phyloP scores from a whole-genome alignment of 2,329 filamentous ascomycete genomes.

The Pleurostoma richardsiae region DNA sequence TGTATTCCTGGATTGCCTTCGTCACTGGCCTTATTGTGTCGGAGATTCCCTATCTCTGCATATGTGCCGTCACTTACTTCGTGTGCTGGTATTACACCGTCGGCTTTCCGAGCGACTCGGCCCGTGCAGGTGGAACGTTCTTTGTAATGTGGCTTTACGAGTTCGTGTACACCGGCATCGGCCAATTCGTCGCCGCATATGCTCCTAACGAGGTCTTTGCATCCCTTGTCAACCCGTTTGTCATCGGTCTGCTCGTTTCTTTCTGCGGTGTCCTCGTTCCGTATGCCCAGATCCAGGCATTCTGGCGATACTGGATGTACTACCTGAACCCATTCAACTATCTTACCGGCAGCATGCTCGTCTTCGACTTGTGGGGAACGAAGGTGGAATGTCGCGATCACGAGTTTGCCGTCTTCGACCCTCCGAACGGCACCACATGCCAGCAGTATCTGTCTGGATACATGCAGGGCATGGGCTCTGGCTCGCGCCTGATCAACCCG shows the following conservation, averaged over 20 bases:
- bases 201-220: slow-evolving; percentile 58
- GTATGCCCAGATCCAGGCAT: slow-evolving; percentile 53
- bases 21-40: slow-evolving; percentile 46
- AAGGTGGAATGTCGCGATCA: slow-evolving; percentile 37
- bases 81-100: slow-evolving; percentile 56
- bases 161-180: slow-evolving; percentile 55
- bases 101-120: slow-evolving; percentile 34
- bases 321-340: slow-evolving; percentile 59
- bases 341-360: slow-evolving; percentile 50
- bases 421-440: slow-evolving; percentile 49
- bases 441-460: slow-evolving; percentile 49
- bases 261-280: slow-evolving; percentile 76
- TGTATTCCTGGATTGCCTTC: slow-evolving; percentile 56
- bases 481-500: slow-evolving; percentile 53
- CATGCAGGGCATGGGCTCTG: slow-evolving; percentile 36
- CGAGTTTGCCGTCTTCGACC: slow-evolving; percentile 48
- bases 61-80: slow-evolving; percentile 42
- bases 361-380: slow-evolving; percentile 42
- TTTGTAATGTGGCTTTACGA: slow-evolving; percentile 56
- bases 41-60: slow-evolving; percentile 38
- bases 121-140: slow-evolving; percentile 35
- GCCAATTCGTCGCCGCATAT: slow-evolving; percentile 59
- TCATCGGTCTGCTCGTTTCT: slow-evolving; percentile 54
- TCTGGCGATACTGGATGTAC: slow-evolving; percentile 67
- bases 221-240: slow-evolving; percentile 49